Conservation (phyloP, 2,329 filamentous ascomycete species). For the Xylaria sp. region DNA sequence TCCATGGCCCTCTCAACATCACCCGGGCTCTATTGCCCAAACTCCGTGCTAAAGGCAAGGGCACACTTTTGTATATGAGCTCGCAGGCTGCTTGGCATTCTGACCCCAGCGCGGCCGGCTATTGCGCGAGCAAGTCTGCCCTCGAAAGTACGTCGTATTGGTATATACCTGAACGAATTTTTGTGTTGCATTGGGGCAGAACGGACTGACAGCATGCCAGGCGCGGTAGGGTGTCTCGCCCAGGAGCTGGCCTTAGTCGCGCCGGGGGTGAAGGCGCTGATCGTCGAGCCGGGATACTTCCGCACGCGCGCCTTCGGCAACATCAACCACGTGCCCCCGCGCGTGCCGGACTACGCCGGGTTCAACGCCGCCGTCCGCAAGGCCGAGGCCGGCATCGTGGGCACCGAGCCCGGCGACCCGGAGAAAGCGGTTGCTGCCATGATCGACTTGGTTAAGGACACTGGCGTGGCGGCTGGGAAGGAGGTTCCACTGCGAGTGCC, state of each 20-base stretch:
- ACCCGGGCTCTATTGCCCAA: constrained; percentile 39
- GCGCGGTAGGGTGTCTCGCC: constrained; percentile 36
- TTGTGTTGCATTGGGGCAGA: no score
- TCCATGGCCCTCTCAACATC: constrained; percentile 43
- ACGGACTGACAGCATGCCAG: no score
- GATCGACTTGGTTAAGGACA: constrained; percentile 40
- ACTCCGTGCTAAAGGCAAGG: constrained; percentile 34
- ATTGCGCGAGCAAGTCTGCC: constrained; percentile 31
- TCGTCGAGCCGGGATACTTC: constrained; percentile 49
- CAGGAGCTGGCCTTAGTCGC: constrained; percentile 38
- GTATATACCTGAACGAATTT: no score
- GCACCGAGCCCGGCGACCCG: constrained; percentile 31
- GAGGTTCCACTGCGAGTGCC: constrained; percentile 51
- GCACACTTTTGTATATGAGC: constrained; percentile 40
- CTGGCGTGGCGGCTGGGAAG: constrained; percentile 43
- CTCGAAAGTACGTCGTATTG: constrained; percentile 27
- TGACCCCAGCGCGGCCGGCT: constrained; percentile 34
- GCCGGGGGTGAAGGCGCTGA: constrained; percentile 39
- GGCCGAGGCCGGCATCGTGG: constrained; percentile 34
- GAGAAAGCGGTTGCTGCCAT: constrained; percentile 27
- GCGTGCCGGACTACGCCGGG: constrained; percentile 32
- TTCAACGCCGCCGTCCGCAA: constrained; percentile 37
- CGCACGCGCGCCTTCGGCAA: constrained; percentile 45
- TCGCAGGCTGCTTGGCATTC: constrained; percentile 41
- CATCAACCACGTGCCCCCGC: constrained; percentile 32